Conservation (phyloP, 129 eudicot species). For the Lonicera japonica region DNA sequence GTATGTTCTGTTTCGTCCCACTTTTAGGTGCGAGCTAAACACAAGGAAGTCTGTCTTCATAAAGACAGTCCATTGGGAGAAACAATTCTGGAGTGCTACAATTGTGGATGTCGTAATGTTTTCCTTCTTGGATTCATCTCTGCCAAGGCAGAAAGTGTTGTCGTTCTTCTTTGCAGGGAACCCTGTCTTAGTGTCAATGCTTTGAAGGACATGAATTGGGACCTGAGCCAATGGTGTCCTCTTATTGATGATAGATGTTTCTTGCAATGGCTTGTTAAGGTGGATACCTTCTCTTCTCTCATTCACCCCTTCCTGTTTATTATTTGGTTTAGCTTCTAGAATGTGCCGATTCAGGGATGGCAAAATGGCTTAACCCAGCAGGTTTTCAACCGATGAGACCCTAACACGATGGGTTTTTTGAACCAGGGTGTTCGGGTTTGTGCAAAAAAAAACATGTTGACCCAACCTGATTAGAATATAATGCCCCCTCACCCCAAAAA, state of each 20-base stretch:
- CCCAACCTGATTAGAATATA: too few species aligned
- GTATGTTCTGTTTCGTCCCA: constrained; percentile 1
- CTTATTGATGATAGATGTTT: constrained; percentile 99
- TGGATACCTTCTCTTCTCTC: constrained; percentile 8
- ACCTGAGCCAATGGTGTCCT: constrained; percentile 99
- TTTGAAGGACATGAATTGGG: constrained; percentile 98
- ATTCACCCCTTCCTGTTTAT: not conserved
- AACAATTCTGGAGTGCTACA: constrained; percentile 78
- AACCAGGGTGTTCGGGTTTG: too few species aligned
- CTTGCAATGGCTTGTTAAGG: constrained; percentile 97
- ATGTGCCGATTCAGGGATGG: not conserved
- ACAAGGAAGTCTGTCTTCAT: constrained; percentile 97
- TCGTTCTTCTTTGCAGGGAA: constrained; percentile 94
- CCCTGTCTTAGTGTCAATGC: constrained; percentile 94
- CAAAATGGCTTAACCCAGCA: too few species aligned
- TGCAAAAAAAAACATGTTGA: too few species aligned
- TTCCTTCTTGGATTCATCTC: constrained; percentile 91
- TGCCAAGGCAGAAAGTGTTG: constrained; percentile 95
- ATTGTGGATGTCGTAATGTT: constrained; percentile 93
- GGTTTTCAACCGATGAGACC: too few species aligned
- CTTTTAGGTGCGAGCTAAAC: constrained; percentile 89
- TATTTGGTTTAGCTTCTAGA: not conserved
- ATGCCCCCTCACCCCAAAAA: too few species aligned
- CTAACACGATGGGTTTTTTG: too few species aligned
- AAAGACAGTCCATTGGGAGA: constrained; percentile 88